A percentile compares a stretch with the other conserved stretches of the same genome.
Conservation (phyloP, 2,329 filamentous ascomycete species). For the Fusarium albosuccineum region DNA sequence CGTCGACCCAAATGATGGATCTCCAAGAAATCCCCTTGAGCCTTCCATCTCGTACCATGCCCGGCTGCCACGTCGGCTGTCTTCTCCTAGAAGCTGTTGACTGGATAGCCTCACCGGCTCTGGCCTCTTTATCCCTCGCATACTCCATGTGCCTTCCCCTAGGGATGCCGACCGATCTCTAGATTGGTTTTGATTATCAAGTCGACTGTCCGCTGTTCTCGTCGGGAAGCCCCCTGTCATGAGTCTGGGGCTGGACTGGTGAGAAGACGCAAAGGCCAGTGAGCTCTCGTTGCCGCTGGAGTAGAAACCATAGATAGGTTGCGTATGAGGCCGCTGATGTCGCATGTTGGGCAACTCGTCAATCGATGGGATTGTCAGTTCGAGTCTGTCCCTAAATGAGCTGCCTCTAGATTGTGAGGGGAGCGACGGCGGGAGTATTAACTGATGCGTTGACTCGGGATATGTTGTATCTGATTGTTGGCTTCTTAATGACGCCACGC, state of each 20-base stretch:
- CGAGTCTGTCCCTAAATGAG: constrained; percentile 47
- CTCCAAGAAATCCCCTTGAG: constrained; percentile 43
- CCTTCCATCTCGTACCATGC: constrained; percentile 46
- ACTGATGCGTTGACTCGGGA: constrained; percentile 49
- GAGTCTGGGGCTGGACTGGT: constrained; percentile 45
- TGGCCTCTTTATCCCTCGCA: constrained; percentile 43
- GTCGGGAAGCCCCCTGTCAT: constrained; percentile 26
- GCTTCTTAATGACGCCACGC: constrained; percentile 44
- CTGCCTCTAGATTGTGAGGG: constrained; percentile 42
- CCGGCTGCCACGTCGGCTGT: constrained; percentile 20
- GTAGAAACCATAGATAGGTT: constrained; percentile 41
- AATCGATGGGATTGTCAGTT: constrained; percentile 48
- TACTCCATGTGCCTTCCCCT: constrained; percentile 42
- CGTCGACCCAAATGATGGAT: constrained; percentile 52
- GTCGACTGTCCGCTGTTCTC: constrained; percentile 15
- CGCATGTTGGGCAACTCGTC: constrained; percentile 44
- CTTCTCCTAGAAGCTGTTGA: constrained; percentile 36
- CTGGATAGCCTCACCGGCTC: constrained; percentile 42
- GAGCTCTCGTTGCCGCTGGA: constrained; percentile 53
- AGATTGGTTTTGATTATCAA: constrained; percentile 2
- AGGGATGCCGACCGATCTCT: constrained; percentile 4
- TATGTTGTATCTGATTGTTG: constrained; percentile 46
- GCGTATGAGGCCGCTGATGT: constrained; percentile 34
- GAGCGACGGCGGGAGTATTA: constrained; percentile 49
- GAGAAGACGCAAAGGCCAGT: constrained; percentile 48